Evolutionary conservation across 2,329 filamentous ascomycete species (phyloP), one percentile per base, ranked within the genome.

Genomic region (Pseudonectria foliicola): DNA sequence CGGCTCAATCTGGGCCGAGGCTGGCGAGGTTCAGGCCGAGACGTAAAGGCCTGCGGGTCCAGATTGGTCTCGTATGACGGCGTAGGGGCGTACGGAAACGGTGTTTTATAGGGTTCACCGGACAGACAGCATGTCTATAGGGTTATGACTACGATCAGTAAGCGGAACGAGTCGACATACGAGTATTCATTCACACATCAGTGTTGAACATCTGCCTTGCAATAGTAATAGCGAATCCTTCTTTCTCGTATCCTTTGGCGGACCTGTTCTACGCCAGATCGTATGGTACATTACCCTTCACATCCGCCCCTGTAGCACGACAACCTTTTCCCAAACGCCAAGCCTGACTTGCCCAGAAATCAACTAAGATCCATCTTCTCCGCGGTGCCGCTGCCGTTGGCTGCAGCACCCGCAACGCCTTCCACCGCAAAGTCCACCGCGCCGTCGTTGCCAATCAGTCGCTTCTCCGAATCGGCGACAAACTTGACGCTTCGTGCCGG

Each of bases 381-480:
- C 21, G 74, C 80, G 16, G 44, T 37, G 28, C 54, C 48, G 35
- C 34, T 25, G 34, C 43, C 49, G 40, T 36, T 36, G 16, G 35
- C 31, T 12, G 37, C 34, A 13, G 43, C 38, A 21, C 51, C 75
- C 71, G 4, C 66, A 43, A 72, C 73, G 3, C 29, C 33, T 10
- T 68, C 55, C 13, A 67, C 64, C 12, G 71, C 59, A 53, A 96
- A 79, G 42, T 80, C 84, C 18, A 95, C 90, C 15, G 67, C 70
- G 16, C 92, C 92, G 42, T 83, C 78, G 43, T 95, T 82, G 43
- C 88, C 86, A 59, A 98, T 95, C 45, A 98, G 79, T 27, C 89
- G 77, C 69, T 89, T 90, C 68, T 96, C 92, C 40, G 83, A 94
- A 45, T 94, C 85, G 38, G 74, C 66, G 29, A 98, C 87, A 53